These are phyloP conservation scores for Cryptococcus amylolentus DNA, from an alignment of 1,284 basidiomycete species.

Conservation along the genomic window DNA sequence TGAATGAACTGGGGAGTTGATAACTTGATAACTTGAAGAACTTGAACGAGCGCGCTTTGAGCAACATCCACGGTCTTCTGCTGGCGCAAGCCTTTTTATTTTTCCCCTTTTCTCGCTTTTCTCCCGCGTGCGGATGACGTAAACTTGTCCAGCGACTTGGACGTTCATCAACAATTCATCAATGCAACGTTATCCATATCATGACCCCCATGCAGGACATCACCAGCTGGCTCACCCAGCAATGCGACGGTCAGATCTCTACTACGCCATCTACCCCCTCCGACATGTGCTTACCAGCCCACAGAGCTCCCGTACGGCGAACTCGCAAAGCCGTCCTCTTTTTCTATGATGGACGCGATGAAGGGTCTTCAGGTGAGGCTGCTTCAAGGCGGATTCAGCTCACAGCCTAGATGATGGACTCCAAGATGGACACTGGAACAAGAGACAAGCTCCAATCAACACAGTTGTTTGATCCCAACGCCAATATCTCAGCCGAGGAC, in stretches of 20 bases:
- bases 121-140: background rate
- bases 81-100: background rate
- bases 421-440: conserved; percentile 80
- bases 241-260: conserved; percentile 14
- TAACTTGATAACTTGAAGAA: background rate
- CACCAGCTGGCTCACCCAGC: conserved; percentile 23
- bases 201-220: conserved; percentile 25
- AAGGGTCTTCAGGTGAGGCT: conserved; percentile 70
- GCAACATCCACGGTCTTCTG: too few species aligned
- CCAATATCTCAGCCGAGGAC: conserved; percentile 65
- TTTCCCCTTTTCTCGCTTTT: background rate
- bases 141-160: background rate
- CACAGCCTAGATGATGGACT: conserved; percentile 65
- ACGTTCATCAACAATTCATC: too few species aligned
- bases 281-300: background rate
- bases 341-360: conserved; percentile 80
- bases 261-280: background rate
- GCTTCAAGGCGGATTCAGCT: background rate
- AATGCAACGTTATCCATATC: too few species aligned
- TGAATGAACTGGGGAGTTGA: background rate
- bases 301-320: conserved; percentile 2
- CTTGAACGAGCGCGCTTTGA: background rate
- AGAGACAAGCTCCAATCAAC: conserved; percentile 4
- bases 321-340: conserved; percentile 65
- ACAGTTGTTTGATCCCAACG: conserved; percentile 61